These are phyloP conservation scores for Fraxinus cuspidata DNA, from an alignment of 257 asterid species.

Conservation along the genomic window DNA sequence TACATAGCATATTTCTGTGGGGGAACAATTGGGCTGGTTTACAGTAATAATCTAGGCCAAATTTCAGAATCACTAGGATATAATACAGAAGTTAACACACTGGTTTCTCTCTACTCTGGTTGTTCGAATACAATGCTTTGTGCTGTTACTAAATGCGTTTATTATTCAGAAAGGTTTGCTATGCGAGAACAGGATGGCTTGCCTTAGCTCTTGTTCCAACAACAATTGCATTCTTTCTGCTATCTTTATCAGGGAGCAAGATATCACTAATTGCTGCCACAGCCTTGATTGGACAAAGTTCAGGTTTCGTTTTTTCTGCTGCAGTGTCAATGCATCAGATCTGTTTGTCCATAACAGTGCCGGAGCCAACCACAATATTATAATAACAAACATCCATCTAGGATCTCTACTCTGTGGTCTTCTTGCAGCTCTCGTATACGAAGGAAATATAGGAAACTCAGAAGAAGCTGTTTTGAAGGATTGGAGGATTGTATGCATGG, in stretches of 20 bases:
- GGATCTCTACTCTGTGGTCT: constrained; percentile 68
- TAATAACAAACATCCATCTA: constrained; percentile 64
- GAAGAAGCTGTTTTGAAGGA: constrained; percentile 28
- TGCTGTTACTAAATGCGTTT: constrained; percentile 2
- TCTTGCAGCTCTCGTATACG: constrained; percentile 59
- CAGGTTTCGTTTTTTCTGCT: constrained; percentile 59
- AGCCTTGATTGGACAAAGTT: constrained; percentile 61
- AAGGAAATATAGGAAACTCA: constrained; percentile 49
- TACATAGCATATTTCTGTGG: constrained; percentile 57
- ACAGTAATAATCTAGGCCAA: constrained; percentile 71
- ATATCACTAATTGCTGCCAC: constrained; percentile 45
- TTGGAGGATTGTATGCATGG: constrained; percentile 57
- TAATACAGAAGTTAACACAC: constrained; percentile 34
- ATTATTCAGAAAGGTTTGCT: constrained; percentile 50
- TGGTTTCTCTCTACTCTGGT: constrained; percentile 64
- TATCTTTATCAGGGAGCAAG: constrained; percentile 44
- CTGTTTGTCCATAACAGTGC: constrained; percentile 66
- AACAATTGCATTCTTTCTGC: constrained; percentile 54
- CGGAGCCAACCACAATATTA: constrained; percentile 66
- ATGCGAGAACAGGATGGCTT: constrained; percentile 63
- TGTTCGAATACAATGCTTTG: constrained; percentile 33
- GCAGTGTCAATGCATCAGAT: constrained; percentile 67
- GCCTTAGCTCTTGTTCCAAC: constrained; percentile 52
- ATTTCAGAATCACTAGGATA: constrained; percentile 63
- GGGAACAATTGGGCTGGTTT: constrained; percentile 65